These are phyloP conservation scores for Gnaphalium uliginosum DNA, from an alignment of 129 eudicot genomes.

Conservation along the genomic window DNA sequence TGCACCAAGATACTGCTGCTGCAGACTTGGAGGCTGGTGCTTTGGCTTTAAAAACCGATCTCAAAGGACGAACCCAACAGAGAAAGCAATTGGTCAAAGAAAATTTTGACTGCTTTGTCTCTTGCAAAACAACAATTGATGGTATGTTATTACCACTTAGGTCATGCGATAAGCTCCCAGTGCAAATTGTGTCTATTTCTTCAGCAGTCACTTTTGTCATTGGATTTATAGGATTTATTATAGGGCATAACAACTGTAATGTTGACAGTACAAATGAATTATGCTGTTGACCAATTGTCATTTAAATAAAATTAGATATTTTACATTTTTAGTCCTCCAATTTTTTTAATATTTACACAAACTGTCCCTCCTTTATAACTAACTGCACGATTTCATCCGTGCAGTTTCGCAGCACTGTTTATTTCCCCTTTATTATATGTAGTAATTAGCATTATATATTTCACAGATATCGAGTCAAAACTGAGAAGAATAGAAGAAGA, in stretches of 20 bases:
- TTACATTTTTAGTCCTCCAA: no score
- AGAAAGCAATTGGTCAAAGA: slow-evolving; percentile 93
- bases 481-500: slow-evolving; percentile 94
- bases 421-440: no score
- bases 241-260: no score
- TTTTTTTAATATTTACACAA: no score
- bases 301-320: no score
- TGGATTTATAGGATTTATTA: slow-evolving; percentile 2
- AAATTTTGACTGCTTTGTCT: slow-evolving; percentile 98
- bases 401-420: no score
- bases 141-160: slow-evolving; percentile 49
- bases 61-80: slow-evolving; percentile 85
- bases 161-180: neutral
- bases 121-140: slow-evolving; percentile 98
- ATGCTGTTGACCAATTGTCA: no score
- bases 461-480: slow-evolving; percentile 88
- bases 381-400: no score
- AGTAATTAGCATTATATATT: slow-evolving; percentile 18
- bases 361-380: no score
- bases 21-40: slow-evolving; percentile 95
- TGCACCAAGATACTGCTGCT: slow-evolving; percentile 87
- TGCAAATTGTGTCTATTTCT: slow-evolving; percentile 2
- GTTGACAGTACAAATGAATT: no score
- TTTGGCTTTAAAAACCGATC: slow-evolving; percentile 79
- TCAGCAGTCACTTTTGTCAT: slow-evolving; percentile 6